Base-by-base conservation (phyloP, 106 monocot species). In the Dendrobium officinale region DNA sequence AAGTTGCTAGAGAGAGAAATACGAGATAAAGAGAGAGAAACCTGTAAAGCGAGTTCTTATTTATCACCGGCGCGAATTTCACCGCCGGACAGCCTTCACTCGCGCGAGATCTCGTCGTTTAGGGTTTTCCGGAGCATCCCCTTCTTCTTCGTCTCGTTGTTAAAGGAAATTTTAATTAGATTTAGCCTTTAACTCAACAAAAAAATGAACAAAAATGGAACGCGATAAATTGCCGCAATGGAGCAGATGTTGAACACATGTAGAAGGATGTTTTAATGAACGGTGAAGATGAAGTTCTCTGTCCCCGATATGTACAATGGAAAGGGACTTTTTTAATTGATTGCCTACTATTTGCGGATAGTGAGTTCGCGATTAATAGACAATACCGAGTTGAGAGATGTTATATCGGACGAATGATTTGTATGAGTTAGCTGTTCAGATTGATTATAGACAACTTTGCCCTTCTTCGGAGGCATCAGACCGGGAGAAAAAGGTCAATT, bases 31-130 rank as follows among this genome's bases (percentile, higher is more conserved):
- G 44, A 42, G n/a, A 74, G 6, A 74, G 43, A 44, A 40, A 37
- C 73, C 5, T 73, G 73, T 47, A 8, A 9, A 45, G 10, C 5
- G 75, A 75, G 75, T 42, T 45, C 75, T 16, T 22, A 75, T 75
- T 75, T 75, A 47, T 75, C 43, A 51, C 48, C 49, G 47, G 22
- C 24, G 76, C 29, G 11, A 76, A 24, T 45, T 37, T 76, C 43
- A 13, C 74, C 74, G 42, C 17, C 74, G 42, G 19, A 75, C 20
- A 42, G 17, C 74, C 76, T 11, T 76, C 49, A 42, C 26, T 51
- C 76, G 48, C 76, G 76, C 76, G 76, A 76, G 76, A 76, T 49
- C 76, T 76, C 76, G 76, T 27, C 76, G 76, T 2, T 42, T 76
- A 76, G 76, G 76, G 76, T 76, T 76, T 51, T 2, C 9, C 4